phyloP scores from a whole-genome alignment of 2,329 filamentous ascomycete species.

The Curvularia lunata region DNA sequence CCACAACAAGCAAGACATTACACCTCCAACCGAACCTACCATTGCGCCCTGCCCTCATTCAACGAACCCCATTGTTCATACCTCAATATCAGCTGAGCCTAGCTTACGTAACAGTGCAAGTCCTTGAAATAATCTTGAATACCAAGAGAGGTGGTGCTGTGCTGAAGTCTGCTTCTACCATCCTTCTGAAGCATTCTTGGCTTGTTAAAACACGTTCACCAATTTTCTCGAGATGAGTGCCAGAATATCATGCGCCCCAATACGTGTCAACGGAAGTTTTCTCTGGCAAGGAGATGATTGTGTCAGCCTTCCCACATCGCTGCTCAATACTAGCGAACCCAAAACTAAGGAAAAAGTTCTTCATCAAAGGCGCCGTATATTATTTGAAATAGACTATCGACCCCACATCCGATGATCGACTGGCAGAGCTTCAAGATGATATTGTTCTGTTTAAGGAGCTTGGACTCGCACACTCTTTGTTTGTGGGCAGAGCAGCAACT shows the following conservation, averaged over 20 bases:
- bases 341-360: background rate
- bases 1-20: too few species aligned
- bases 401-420: background rate
- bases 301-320: background rate
- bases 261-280: background rate
- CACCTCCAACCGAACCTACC: too few species aligned
- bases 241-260: background rate
- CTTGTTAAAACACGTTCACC: background rate
- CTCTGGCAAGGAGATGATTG: background rate
- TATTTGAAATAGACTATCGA: background rate
- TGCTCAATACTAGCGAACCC: background rate
- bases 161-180: background rate
- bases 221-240: background rate
- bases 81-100: too few species aligned
- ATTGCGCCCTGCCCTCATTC: too few species aligned
- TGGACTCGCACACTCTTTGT: slow-evolving; percentile 17
- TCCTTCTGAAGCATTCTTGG: background rate
- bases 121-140: background rate
- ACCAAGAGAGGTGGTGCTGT: background rate
- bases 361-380: background rate
- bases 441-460: slow-evolving; percentile 18
- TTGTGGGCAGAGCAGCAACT: slow-evolving; percentile 6
- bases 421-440: slow-evolving; percentile 13
- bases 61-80: too few species aligned
- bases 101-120: too few species aligned